phyloP scores from a whole-genome alignment of 1,139 yeast species.

The Petasospora fabianii region DNA sequence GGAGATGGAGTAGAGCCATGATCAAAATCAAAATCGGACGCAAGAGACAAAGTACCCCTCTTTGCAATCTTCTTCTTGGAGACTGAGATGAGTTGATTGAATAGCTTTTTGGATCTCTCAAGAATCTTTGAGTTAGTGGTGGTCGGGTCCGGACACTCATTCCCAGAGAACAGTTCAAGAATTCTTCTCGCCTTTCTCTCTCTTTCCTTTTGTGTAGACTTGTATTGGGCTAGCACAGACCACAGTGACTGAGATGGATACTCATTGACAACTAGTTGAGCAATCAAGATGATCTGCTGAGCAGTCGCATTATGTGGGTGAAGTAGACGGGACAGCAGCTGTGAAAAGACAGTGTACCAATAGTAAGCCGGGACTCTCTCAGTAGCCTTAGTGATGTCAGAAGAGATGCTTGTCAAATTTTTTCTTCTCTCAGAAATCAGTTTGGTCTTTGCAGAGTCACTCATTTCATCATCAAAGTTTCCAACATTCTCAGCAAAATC shows the following conservation, averaged over 20 bases:
- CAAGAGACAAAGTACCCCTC: conserved; percentile 31
- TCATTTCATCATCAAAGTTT: conserved; percentile 15
- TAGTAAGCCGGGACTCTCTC: conserved; percentile 54
- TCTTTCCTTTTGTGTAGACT: conserved; percentile 61
- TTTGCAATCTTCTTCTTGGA: conserved; percentile 34
- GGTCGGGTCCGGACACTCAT: conserved; percentile 15
- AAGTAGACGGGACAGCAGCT: conserved; percentile 72
- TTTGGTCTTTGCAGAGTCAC: conserved; percentile 14
- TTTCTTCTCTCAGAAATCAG: conserved; percentile 35
- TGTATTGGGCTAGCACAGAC: conserved; percentile 73
- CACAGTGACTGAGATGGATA: conserved; percentile 86
- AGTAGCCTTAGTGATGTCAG: conserved; percentile 48
- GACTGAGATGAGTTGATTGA: conserved; percentile 31
- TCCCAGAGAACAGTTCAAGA: conserved; percentile 28
- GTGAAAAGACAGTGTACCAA: conserved; percentile 87
- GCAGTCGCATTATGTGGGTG: conserved; percentile 61
- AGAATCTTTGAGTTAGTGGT: conserved; percentile 17
- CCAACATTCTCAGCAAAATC: conserved; percentile 58
- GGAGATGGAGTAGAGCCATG: conserved; percentile 53
- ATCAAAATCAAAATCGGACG: conserved; percentile 47
- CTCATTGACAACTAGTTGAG: conserved; percentile 51
- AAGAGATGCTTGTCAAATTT: conserved; percentile 44
- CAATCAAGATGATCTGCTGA: conserved; percentile 50
- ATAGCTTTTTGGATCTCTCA: conserved; percentile 29
- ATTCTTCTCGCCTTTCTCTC: conserved; percentile 49